Evolutionary conservation across 1,284 basidiomycete species (phyloP).

Genomic region (Irpex lacteus): DNA sequence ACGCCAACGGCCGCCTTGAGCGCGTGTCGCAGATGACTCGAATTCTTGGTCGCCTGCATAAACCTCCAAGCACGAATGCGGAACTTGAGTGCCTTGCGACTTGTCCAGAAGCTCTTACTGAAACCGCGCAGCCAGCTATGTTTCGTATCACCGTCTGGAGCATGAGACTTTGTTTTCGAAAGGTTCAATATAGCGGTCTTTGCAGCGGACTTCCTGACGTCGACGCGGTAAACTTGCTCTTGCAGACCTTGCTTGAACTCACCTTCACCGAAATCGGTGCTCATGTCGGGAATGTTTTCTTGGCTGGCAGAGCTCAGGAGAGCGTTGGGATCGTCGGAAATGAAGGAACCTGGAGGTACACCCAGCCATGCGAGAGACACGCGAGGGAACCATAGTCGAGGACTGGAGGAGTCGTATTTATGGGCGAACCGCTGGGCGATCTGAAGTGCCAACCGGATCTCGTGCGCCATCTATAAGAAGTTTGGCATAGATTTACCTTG

Average conservation of each 20-base stretch:
- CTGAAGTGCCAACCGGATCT: conserved; percentile 35
- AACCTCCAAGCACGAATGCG: conserved; percentile 35
- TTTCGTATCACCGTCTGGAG: conserved; percentile 2
- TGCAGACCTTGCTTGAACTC: conserved; percentile 13
- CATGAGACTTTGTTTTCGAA: neutral
- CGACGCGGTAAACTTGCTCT: conserved; percentile 21
- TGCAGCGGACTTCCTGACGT: conserved; percentile 11
- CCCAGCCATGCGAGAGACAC: conserved; percentile 47
- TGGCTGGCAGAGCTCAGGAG: neutral
- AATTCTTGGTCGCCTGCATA: conserved; percentile 33
- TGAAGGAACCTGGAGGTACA: conserved; percentile 37
- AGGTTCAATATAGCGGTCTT: conserved; percentile 7
- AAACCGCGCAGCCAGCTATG: conserved; percentile 17
- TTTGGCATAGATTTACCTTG: neutral
- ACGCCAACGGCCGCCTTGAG: conserved; percentile 47
- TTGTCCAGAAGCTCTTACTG: conserved; percentile 30
- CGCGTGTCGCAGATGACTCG: conserved; percentile 44
- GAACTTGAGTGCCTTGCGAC: conserved; percentile 27
- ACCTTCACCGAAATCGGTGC: conserved; percentile 3
- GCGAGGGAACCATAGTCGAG: conserved; percentile 44
- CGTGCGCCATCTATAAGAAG: conserved; percentile 41
- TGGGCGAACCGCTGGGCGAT: conserved; percentile 33
- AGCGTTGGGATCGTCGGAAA: conserved; percentile 36
- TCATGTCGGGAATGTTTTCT: neutral
- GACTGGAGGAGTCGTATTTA: conserved; percentile 32